Percentiles rank a stretch among this genome's conserved stretches.
Conservation (phyloP, 495 filamentous ascomycete species). For the Staphylotrichum tortipilum region DNA sequence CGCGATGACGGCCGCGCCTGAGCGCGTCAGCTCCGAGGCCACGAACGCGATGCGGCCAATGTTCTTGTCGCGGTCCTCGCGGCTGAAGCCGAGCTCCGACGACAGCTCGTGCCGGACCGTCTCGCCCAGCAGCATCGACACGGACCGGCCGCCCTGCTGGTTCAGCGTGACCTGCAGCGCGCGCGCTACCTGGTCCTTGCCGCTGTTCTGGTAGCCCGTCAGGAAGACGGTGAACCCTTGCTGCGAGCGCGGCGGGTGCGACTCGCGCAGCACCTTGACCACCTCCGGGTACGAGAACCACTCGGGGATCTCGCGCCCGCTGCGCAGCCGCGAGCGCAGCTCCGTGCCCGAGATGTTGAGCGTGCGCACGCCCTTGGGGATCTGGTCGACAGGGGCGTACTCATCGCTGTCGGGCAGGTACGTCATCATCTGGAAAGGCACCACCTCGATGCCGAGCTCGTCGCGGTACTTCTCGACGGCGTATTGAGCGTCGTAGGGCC, state of each 20-base stretch:
- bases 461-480: slow-evolving; percentile 93
- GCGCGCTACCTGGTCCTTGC: slow-evolving; percentile 92
- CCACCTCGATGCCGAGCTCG: slow-evolving; percentile 96
- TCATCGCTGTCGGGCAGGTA: slow-evolving; percentile 96
- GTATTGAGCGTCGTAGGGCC: slow-evolving; percentile 96
- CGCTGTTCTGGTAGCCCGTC: slow-evolving; percentile 91
- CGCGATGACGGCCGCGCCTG: slow-evolving; percentile 91
- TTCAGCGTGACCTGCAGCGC: slow-evolving; percentile 95
- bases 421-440: slow-evolving; percentile 99
- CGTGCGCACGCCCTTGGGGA: slow-evolving; percentile 72
- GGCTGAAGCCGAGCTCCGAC: slow-evolving; percentile 90
- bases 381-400: slow-evolving; percentile 86
- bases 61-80: slow-evolving; percentile 89
- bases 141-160: slow-evolving; percentile 93
- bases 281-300: slow-evolving; percentile 99
- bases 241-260: slow-evolving; percentile 74
- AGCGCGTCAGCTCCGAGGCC: slow-evolving; percentile 82
- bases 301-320: slow-evolving; percentile 87
- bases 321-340: slow-evolving; percentile 80
- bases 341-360: slow-evolving; percentile 97
- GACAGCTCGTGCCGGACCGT: slow-evolving; percentile 89
- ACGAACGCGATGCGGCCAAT: slow-evolving; percentile 96
- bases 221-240: slow-evolving; percentile 99
- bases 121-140: slow-evolving; percentile 88
- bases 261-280: slow-evolving; percentile 88